Evolutionary conservation across 2,329 filamentous ascomycete species (phyloP), one percentile per base, ranked within the genome.

Genomic region (Curvularia eragrostidis): DNA sequence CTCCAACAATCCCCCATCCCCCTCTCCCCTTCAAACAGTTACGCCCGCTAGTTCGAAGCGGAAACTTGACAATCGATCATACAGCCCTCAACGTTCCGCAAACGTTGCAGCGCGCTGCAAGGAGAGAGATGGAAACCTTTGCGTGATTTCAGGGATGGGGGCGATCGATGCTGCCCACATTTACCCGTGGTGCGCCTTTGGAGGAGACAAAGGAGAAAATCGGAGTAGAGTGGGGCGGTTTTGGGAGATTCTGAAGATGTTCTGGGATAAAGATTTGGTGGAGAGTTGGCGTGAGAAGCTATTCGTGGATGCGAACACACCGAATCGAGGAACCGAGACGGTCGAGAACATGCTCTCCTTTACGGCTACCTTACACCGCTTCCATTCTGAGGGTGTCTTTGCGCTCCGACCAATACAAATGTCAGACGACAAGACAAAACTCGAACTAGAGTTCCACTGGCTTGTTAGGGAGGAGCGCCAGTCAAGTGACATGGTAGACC

Each of bases 381-480:
- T 61, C 53, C 62, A 64, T 23, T 56, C 52, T 38, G 48, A 49
- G 42, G 61, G 44, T 26, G 54, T 48, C 38, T 66, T 66, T 32
- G 59, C 63, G 32, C 50, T 66, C 34, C 56, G 63, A 57, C 62
- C 62, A 21, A 51, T 66, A 54, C 62, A 54, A 50, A 61, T 59
- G 39, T 61, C 62, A 55, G 55, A 52, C 32, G 62, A 66, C 48
- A 66, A 66, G 21, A 61, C 48, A 13, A 43, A 63, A 56, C 62
- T 66, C 54, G 59, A 63, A 44, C 42, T 66, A 12, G 63, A 66
- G 59, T 63, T 64, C 53, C 57, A 63, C 52, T 63, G 64, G 62
- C 59, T 64, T 42, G 54, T 51, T 48, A 49, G 54, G 44, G 52
- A 59, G 30, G 51, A 49, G 42, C 58, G 58, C 32, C 28, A 60